Percentiles rank a stretch among this genome's conserved stretches.
Evolutionary conservation across 352 stramenopile species (phyloP).

Genomic region (Globisporangium iwayamae): DNA sequence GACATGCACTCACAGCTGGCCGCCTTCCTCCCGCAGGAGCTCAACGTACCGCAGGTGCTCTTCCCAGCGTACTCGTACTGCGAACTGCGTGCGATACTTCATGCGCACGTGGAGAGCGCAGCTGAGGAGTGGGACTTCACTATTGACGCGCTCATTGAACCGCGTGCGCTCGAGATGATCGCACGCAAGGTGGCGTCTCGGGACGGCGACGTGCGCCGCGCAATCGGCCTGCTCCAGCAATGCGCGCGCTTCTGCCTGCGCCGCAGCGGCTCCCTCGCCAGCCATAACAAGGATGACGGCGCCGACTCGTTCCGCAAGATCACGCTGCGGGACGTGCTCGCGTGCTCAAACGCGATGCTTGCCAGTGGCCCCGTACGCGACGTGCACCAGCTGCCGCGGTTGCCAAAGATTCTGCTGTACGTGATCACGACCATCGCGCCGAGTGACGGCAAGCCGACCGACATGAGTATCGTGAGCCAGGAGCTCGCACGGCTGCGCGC

Average conservation of each 20-base stretch:
- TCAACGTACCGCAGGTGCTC: conserved; percentile 39
- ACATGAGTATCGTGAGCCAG: conserved; percentile 44
- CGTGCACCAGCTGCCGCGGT: conserved; percentile 55
- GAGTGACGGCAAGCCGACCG: conserved; percentile 27
- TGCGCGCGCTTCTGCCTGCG: conserved; percentile 39
- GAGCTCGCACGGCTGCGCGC: conserved; percentile 41
- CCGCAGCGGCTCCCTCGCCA: conserved; percentile 8
- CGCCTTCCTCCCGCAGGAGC: conserved; percentile 24
- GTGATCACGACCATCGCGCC: conserved; percentile 54
- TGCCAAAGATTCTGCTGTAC: conserved; percentile 66
- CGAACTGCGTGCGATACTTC: conserved; percentile 46
- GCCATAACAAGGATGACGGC: background rate
- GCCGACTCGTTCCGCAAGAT: conserved; percentile 17
- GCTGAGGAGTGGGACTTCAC: background rate
- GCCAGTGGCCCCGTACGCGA: conserved; percentile 40
- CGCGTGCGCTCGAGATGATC: conserved; percentile 54
- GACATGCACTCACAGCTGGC: conserved; percentile 66
- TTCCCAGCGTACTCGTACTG: conserved; percentile 60
- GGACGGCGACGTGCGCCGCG: conserved; percentile 61
- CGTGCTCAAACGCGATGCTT: conserved; percentile 33
- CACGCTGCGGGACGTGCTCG: conserved; percentile 36
- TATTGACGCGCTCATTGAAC: conserved; percentile 27
- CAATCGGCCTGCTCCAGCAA: conserved; percentile 58
- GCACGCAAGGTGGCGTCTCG: conserved; percentile 61
- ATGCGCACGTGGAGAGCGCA: conserved; percentile 29